Conservation (phyloP, 768 basidiomycete species). For the Naganishia kalamii region DNA sequence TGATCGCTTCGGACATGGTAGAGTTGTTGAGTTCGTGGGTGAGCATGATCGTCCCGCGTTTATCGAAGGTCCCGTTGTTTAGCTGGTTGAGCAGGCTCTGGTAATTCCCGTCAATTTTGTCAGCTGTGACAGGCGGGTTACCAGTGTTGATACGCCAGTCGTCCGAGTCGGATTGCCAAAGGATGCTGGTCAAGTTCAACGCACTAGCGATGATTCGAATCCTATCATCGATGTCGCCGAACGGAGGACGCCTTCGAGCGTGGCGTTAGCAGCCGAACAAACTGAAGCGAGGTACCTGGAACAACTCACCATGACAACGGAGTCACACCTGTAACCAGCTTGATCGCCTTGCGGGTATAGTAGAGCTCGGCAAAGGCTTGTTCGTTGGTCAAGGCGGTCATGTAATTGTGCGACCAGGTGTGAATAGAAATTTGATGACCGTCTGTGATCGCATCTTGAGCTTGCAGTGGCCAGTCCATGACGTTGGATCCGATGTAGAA, state of each 20-base stretch:
- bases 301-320: conserved; percentile 28
- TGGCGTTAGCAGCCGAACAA: not conserved
- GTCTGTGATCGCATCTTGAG: conserved; percentile 37
- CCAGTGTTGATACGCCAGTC: conserved; percentile 40
- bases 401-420: conserved; percentile 51
- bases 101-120: conserved; percentile 40
- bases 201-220: conserved; percentile 38
- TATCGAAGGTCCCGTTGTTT: conserved; percentile 35
- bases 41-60: conserved; percentile 41
- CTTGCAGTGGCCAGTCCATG: conserved; percentile 49
- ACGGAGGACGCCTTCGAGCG: conserved; percentile 36
- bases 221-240: conserved; percentile 45
- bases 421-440: conserved; percentile 45
- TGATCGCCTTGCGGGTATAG: conserved; percentile 38
- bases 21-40: conserved; percentile 45
- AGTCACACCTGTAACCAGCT: conserved; percentile 38
- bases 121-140: conserved; percentile 28
- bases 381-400: conserved; percentile 56
- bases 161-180: conserved; percentile 42
- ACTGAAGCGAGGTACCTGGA: not conserved
- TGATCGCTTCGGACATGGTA: conserved; percentile 39
- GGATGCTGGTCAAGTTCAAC: conserved; percentile 38
- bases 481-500: conserved; percentile 50
- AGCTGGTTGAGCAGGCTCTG: conserved; percentile 32
- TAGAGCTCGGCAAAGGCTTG: conserved; percentile 44